Percentiles rank a stretch among this genome's conserved stretches.
These are phyloP conservation scores for Sugiyamaella marilandica DNA, from an alignment of 805 yeast genomes.

Conservation along the genomic window DNA sequence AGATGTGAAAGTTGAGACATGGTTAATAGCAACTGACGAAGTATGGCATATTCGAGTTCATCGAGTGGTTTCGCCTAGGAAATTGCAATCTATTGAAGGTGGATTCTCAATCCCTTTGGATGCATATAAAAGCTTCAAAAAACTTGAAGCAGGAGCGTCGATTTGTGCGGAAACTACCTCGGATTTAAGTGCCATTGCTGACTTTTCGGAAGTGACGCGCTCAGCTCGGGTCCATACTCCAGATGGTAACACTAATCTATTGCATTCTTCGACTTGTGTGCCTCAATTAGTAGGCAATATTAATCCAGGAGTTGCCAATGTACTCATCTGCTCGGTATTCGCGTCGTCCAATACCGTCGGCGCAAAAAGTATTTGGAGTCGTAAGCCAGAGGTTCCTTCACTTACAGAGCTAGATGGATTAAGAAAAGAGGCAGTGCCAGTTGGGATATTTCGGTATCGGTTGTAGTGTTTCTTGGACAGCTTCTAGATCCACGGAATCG, in stretches of 20 bases:
- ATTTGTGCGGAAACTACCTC: constrained; percentile 1
- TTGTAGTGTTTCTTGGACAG: too few species aligned
- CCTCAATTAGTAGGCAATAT: constrained; percentile 17
- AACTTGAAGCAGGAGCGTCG: neutral
- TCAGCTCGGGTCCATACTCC: constrained; percentile 9
- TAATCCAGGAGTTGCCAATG: too few species aligned
- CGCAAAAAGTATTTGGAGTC: too few species aligned
- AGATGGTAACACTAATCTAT: constrained; percentile 16
- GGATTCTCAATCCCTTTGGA: constrained; percentile 17
- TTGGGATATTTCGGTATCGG: too few species aligned
- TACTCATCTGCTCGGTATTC: too few species aligned
- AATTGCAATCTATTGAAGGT: constrained; percentile 16
- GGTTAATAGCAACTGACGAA: constrained; percentile 20
- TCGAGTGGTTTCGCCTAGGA: constrained; percentile 11
- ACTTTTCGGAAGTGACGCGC: neutral
- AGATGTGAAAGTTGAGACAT: constrained; percentile 21
- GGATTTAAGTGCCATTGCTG: constrained; percentile 10
- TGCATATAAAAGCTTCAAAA: neutral
- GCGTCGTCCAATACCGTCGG: too few species aligned
- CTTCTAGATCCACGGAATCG: too few species aligned
- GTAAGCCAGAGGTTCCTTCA: too few species aligned
- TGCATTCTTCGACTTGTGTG: constrained; percentile 12
- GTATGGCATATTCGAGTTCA: constrained; percentile 23
- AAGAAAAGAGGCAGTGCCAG: too few species aligned
- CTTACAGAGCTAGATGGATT: too few species aligned